phyloP scores from a whole-genome alignment of 345 rosid genomes.

The Durio zibethinus region DNA sequence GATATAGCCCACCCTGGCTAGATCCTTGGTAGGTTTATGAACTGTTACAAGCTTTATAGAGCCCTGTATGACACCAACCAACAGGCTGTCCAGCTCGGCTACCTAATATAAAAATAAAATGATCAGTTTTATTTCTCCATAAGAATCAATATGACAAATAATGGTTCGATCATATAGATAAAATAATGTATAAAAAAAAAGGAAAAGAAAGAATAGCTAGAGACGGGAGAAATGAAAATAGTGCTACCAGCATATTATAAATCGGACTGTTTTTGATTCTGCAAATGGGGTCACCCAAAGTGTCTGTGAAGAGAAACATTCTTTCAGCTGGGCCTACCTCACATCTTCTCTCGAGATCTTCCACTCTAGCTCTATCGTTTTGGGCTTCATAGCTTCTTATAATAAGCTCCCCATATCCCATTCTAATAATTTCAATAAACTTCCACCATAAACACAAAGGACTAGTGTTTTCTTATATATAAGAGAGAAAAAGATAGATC shows the following conservation, averaged over 20 bases:
- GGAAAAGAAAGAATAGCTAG: no score
- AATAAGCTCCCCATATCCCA: conserved; percentile 30
- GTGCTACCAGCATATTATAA: conserved; percentile 69
- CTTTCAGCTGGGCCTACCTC: conserved; percentile 62
- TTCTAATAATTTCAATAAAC: not conserved
- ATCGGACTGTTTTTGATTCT: conserved; percentile 70
- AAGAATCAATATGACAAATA: not conserved
- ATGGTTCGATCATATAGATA: not conserved
- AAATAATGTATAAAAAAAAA: not conserved
- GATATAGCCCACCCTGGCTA: conserved; percentile 59
- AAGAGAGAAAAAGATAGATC: not conserved
- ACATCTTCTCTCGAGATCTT: conserved; percentile 60
- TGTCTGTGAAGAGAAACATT: conserved; percentile 62
- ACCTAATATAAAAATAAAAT: conserved; percentile 35
- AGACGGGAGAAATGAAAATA: not conserved
- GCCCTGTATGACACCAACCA: conserved; percentile 79
- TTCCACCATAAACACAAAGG: conserved; percentile 9
- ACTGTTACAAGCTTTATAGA: conserved; percentile 59
- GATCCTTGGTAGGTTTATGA: conserved; percentile 31
- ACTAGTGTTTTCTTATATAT: not conserved
- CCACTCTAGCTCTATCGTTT: conserved; percentile 48
- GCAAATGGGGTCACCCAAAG: conserved; percentile 85
- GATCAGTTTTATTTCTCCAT: not conserved
- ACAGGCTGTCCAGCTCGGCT: conserved; percentile 51
- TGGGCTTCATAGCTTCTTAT: conserved; percentile 58